phyloP scores from a whole-genome alignment of 2,329 filamentous ascomycete genomes.

The Sporothrix pseudoabietina region DNA sequence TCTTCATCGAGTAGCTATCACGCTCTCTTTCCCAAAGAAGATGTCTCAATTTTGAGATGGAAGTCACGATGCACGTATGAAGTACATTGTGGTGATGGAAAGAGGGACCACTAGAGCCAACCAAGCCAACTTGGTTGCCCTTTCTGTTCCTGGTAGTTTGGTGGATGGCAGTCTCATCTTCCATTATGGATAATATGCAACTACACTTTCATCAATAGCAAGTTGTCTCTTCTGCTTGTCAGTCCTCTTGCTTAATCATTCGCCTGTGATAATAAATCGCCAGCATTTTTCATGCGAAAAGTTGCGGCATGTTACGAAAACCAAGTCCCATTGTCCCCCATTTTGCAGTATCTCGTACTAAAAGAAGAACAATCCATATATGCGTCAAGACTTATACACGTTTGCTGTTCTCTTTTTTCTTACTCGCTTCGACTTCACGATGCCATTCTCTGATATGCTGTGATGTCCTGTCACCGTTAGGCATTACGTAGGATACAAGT shows the following conservation, averaged over 20 bases:
- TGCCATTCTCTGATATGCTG: neutral
- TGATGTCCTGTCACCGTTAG: neutral
- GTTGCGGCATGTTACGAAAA: neutral
- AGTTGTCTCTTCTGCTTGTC: no score
- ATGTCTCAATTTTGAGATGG: neutral
- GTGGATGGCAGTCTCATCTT: neutral
- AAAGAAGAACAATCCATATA: neutral
- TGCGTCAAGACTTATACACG: neutral
- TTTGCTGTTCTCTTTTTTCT: neutral
- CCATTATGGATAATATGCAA: neutral
- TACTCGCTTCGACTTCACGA: neutral
- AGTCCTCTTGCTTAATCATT: no score
- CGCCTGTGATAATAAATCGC: no score
- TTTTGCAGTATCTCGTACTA: neutral
- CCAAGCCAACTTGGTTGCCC: constrained; percentile 28
- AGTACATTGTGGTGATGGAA: neutral
- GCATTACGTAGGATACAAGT: neutral
- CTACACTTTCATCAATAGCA: no score
- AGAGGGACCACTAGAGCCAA: no score
- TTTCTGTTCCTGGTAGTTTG: neutral
- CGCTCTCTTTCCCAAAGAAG: neutral
- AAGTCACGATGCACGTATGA: neutral
- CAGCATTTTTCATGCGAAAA: no score
- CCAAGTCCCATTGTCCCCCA: neutral
- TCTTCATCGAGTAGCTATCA: neutral